Evolutionary conservation across 1,139 yeast genomes (phyloP).

Genomic region (Magnusiomyces magnusii): DNA sequence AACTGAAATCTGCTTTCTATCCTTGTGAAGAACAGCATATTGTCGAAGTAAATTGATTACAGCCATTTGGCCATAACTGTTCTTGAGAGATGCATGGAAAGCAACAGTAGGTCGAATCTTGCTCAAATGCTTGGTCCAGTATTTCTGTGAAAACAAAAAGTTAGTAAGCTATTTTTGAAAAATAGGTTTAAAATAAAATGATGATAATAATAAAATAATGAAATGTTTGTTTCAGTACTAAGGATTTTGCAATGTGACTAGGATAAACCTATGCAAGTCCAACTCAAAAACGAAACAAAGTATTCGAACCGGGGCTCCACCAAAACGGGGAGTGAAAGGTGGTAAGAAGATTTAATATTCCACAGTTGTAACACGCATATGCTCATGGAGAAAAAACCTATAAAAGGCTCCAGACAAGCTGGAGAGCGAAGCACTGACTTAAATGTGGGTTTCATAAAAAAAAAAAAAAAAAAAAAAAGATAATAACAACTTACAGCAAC

Average conservation of each 20-base stretch:
- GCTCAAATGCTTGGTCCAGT: not conserved
- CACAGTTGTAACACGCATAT: constrained; percentile 83
- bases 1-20: constrained; percentile 91
- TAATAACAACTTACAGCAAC: constrained; percentile 47
- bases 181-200: too few relatives aligned
- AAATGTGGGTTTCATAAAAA: constrained; percentile 22
- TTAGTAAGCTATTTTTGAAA: too few relatives aligned
- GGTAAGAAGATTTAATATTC: constrained; percentile 64
- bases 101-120: constrained; percentile 29
- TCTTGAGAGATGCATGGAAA: constrained; percentile 95
- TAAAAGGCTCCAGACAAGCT: constrained; percentile 12
- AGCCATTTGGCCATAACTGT: constrained; percentile 96
- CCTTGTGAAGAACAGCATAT: constrained; percentile 82
- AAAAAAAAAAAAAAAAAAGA: constrained; percentile 1
- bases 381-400: constrained; percentile 21
- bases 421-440: constrained; percentile 36
- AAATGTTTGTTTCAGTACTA: constrained; percentile 37
- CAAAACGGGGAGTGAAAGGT: constrained; percentile 44
- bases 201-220: constrained; percentile 11
- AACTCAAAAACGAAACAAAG: constrained; percentile 45
- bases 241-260: constrained; percentile 27
- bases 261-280: constrained; percentile 11
- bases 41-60: constrained; percentile 89
- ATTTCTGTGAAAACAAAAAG: not conserved
- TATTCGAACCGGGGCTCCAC: constrained; percentile 37